Conservation (phyloP, 768 basidiomycete genomes). For the Gloeopeniophorella convolvens region DNA sequence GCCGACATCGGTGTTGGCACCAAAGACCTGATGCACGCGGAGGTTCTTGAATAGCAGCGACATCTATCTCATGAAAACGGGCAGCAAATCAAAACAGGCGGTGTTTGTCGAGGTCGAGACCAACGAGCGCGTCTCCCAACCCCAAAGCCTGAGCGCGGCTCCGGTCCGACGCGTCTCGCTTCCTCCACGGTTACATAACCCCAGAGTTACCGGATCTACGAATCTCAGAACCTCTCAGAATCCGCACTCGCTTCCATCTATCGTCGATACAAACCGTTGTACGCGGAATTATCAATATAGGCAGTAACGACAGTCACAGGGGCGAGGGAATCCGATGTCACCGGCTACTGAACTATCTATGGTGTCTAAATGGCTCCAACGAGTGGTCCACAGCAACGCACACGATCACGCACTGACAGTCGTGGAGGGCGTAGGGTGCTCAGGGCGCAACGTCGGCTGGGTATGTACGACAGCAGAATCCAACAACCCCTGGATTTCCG, state of each 20-base stretch:
- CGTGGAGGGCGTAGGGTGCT: neutral
- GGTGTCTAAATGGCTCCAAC: neutral
- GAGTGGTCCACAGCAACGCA: too few relatives aligned
- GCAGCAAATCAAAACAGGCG: neutral
- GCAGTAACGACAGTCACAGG: too few relatives aligned
- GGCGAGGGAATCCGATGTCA: too few relatives aligned
- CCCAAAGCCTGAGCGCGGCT: too few relatives aligned
- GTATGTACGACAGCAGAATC: neutral
- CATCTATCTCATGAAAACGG: slow-evolving; percentile 37
- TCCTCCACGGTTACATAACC: too few relatives aligned
- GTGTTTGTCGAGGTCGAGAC: neutral
- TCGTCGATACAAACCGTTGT: too few relatives aligned
- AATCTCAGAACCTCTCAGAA: too few relatives aligned
- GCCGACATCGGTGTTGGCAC: slow-evolving; percentile 94
- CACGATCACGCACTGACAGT: slow-evolving; percentile 2
- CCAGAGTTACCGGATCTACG: too few relatives aligned
- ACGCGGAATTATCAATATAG: too few relatives aligned
- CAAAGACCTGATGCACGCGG: slow-evolving; percentile 85
- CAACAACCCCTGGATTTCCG: slow-evolving; percentile 20
- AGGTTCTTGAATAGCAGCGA: slow-evolving; percentile 80
- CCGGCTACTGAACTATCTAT: neutral
- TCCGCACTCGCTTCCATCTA: too few relatives aligned
- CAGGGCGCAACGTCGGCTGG: neutral
- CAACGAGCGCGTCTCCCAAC: neutral
- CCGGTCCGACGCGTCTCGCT: too few relatives aligned